These are phyloP conservation scores for Aspergillus sp. DNA, from an alignment of 2,329 filamentous ascomycete genomes.

Conservation along the genomic window DNA sequence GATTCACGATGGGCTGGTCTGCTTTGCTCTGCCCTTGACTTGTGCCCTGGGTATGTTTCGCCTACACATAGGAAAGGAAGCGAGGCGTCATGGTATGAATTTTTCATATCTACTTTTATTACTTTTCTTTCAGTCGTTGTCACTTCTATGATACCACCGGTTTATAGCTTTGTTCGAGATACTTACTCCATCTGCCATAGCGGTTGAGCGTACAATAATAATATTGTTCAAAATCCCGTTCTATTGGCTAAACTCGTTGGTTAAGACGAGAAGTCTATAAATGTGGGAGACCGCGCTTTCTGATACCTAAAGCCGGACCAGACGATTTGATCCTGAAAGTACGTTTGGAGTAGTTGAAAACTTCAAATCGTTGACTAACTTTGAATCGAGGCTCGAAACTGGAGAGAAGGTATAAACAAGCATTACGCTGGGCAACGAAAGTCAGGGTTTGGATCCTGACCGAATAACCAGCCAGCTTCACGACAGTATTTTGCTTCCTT, in stretches of 20 bases:
- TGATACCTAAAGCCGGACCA: background rate
- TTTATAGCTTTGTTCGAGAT: constrained; percentile 5
- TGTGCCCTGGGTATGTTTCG: constrained; percentile 1
- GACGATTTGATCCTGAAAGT: background rate
- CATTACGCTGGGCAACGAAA: constrained; percentile 2
- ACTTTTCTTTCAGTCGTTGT: constrained; percentile 11
- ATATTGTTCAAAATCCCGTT: background rate
- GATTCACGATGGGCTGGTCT: background rate
- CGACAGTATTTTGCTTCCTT: constrained; percentile 75
- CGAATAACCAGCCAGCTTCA: constrained; percentile 86
- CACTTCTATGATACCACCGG: constrained; percentile 35
- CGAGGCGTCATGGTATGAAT: constrained; percentile 2
- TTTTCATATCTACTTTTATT: background rate
- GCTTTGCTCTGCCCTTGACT: constrained; percentile 5
- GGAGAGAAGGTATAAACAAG: constrained; percentile 6
- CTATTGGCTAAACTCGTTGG: background rate
- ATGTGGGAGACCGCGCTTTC: background rate
- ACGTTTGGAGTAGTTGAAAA: background rate
- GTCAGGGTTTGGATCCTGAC: constrained; percentile 48
- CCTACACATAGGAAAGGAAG: background rate
- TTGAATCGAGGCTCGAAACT: background rate
- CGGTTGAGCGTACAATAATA: constrained; percentile 11
- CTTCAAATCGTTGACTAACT: background rate
- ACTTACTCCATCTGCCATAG: background rate
- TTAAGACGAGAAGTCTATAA: background rate